Evolutionary conservation across 441 rosid species (phyloP), one percentile per base, ranked within the genome.

Genomic region (Populus hybrid): DNA sequence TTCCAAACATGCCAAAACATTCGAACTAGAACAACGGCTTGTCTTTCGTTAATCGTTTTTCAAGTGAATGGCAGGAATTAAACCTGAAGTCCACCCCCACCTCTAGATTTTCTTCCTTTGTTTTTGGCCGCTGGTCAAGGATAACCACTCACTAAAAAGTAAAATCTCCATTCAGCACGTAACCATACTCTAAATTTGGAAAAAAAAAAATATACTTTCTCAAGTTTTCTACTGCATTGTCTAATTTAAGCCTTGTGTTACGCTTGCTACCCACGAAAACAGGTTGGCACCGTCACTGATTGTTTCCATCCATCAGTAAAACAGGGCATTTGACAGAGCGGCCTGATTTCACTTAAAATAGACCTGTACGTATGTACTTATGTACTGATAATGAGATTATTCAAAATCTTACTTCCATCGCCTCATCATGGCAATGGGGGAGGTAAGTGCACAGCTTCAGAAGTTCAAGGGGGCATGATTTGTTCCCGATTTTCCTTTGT

Each of bases 351-450:
- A 6, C 42, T 46, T 26, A 26, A 66, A n/a, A 65, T 65, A 67
- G n/a, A 30, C 24, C 0, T 54, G 61, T 6, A 54, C 61, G 67
- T 12, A 28, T 21, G 23, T 75, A n/a, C 28, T 40, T 5, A 46
- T n/a, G n/a, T 54, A 5, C n/a, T 54, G 61, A 54, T 54, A 6
- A n/a, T n/a, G n/a, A n/a, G n/a, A n/a, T n/a, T 5, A 18, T 54
- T 38, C 61, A 54, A 21, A 18, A 54, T 42, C 78, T 75, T 46
- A 20, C 66, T 50, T 65, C 20, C 73, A 50, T 59, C 26, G n/a
- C 30, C 67, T 54, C 46, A 8, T 46, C 73, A 76, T 76, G 78
- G 78, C 54, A 46, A 46, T 23, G 63, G 36, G 23, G 78, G 73
- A 67, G 78, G 78, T 67, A 54, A 30, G 78, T 46, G 2, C 57